These are phyloP conservation scores for Candida sanyiensis DNA, from an alignment of 805 yeast genomes.

Conservation along the genomic window DNA sequence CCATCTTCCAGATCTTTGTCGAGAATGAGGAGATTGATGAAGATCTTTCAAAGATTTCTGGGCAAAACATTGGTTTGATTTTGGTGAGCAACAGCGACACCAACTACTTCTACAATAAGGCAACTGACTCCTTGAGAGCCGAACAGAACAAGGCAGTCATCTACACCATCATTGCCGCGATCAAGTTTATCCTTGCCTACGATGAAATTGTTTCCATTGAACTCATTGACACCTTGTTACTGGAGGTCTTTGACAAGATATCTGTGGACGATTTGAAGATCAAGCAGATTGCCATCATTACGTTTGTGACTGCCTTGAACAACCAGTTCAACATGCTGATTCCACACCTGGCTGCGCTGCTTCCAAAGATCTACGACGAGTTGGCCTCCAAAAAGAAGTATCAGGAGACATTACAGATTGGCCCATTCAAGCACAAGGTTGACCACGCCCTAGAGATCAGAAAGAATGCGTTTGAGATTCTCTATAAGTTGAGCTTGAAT, in stretches of 20 bases:
- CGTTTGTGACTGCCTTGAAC: constrained; percentile 54
- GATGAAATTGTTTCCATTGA: constrained; percentile 22
- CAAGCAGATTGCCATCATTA: constrained; percentile 54
- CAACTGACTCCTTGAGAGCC: constrained; percentile 17
- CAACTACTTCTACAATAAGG: constrained; percentile 26
- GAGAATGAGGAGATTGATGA: constrained; percentile 19
- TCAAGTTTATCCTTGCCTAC: constrained; percentile 33
- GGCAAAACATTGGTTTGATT: constrained; percentile 24
- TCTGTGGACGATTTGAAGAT: constrained; percentile 42
- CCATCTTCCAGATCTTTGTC: constrained; percentile 16
- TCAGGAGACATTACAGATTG: constrained; percentile 68
- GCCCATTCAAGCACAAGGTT: constrained; percentile 78
- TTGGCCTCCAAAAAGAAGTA: constrained; percentile 49
- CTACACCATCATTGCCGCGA: constrained; percentile 30
- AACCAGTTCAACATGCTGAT: constrained; percentile 45
- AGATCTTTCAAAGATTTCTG: constrained; percentile 20
- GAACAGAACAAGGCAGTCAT: constrained; percentile 18
- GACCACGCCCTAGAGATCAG: constrained; percentile 75
- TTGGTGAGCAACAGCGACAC: constrained; percentile 27
- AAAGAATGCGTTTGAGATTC: constrained; percentile 63
- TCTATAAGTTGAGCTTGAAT: constrained; percentile 44
- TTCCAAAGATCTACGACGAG: constrained; percentile 50
- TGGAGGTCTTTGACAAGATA: constrained; percentile 23
- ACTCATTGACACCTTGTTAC: constrained; percentile 20
- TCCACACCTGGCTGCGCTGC: constrained; percentile 38